Evolutionary conservation across 345 rosid species (phyloP).

Genomic region (Clausena lansium): DNA sequence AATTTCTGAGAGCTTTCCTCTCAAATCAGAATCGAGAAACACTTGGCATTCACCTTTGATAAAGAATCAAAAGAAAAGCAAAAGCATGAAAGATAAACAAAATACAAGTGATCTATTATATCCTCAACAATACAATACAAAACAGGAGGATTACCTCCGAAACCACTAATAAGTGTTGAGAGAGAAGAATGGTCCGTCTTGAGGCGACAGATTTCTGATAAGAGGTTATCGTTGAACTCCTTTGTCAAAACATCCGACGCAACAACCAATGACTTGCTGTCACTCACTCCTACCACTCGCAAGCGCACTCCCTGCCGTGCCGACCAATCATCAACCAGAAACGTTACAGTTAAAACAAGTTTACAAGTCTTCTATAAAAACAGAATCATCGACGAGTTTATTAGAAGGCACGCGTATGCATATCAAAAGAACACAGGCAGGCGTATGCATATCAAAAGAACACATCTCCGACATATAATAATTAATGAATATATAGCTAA

Average conservation of each 20-base stretch:
- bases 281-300: slow-evolving; percentile 80
- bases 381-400: no score
- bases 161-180: slow-evolving; percentile 35
- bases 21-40: slow-evolving; percentile 38
- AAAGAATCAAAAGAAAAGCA: slow-evolving; percentile 7
- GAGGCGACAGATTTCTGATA: slow-evolving; percentile 56
- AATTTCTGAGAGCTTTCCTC: slow-evolving; percentile 37
- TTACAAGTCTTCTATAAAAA: neutral
- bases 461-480: neutral
- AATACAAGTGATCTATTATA: neutral
- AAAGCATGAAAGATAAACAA: neutral
- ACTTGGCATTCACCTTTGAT: slow-evolving; percentile 39
- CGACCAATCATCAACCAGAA: neutral
- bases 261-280: slow-evolving; percentile 60
- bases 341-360: neutral
- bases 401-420: neutral
- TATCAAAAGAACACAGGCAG: neutral
- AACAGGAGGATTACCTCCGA: slow-evolving; percentile 40
- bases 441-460: no score
- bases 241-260: slow-evolving; percentile 39
- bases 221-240: slow-evolving; percentile 54
- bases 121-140: neutral
- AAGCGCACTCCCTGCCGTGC: slow-evolving; percentile 62
- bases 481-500: neutral
- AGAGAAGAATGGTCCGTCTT: slow-evolving; percentile 59